phyloP scores from a whole-genome alignment of 805 yeast genomes.

The Barnettozyma californica region DNA sequence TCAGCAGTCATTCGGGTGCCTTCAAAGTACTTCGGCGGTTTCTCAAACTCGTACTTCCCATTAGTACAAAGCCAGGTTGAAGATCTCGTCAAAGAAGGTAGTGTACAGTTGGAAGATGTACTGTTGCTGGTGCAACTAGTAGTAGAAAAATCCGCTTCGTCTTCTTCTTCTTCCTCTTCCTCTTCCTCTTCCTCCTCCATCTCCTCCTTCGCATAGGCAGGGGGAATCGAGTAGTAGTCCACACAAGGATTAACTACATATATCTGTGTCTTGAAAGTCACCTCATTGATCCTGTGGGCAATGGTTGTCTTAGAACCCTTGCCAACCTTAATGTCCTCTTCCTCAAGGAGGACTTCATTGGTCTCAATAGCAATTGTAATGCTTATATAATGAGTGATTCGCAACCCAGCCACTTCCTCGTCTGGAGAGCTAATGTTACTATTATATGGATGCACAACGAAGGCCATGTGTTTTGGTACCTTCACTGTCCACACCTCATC shows the following conservation, averaged over 20 bases:
- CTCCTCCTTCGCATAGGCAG: constrained; percentile 11
- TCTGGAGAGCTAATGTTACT: constrained; percentile 10
- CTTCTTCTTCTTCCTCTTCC: background rate
- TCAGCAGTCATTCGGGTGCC: background rate
- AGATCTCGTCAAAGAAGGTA: constrained; percentile 6
- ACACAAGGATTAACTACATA: constrained; percentile 9
- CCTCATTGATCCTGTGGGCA: background rate
- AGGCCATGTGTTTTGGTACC: constrained; percentile 10
- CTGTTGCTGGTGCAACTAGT: background rate
- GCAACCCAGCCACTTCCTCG: background rate
- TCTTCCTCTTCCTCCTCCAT: no score
- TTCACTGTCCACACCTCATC: constrained; percentile 6
- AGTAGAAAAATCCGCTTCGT: background rate
- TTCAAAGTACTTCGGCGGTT: constrained; percentile 15
- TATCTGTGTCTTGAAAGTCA: constrained; percentile 15
- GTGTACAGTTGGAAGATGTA: background rate
- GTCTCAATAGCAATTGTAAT: constrained; percentile 10
- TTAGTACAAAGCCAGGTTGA: constrained; percentile 20
- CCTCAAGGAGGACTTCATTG: background rate
- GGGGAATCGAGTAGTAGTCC: constrained; percentile 9
- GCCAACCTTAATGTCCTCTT: background rate
- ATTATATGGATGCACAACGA: constrained; percentile 14
- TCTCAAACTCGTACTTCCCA: constrained; percentile 15
- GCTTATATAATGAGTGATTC: constrained; percentile 12
- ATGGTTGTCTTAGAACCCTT: background rate